These are phyloP conservation scores for Fusarium pseudoanthophilum DNA, from an alignment of 2,329 filamentous ascomycete species.

Conservation along the genomic window DNA sequence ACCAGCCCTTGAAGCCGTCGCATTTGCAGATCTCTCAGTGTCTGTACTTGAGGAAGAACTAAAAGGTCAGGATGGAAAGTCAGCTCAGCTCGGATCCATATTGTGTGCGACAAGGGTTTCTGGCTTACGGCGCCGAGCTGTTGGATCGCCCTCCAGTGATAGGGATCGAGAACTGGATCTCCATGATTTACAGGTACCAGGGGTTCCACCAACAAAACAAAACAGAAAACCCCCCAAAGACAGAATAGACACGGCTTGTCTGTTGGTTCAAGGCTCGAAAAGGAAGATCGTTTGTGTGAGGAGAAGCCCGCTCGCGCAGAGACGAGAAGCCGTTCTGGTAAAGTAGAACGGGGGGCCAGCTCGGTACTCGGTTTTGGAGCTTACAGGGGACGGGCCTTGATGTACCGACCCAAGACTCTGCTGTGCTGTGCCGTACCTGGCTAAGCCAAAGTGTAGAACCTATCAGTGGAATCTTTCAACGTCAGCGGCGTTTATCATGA, in stretches of 20 bases:
- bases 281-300: conserved; percentile 14
- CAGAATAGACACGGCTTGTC: neutral
- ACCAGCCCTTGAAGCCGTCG: conserved; percentile 39
- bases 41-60: conserved; percentile 34
- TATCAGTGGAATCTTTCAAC: conserved; percentile 4
- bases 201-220: conserved; percentile 14
- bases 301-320: conserved; percentile 25
- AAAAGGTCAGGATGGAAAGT: neutral
- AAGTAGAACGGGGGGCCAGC: conserved; percentile 13
- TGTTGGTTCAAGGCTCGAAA: conserved; percentile 6
- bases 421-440: conserved; percentile 13
- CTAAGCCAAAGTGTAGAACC: neutral
- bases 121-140: conserved; percentile 41
- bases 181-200: conserved; percentile 43
- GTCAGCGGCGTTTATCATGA: conserved; percentile 32
- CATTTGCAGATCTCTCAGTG: conserved; percentile 29
- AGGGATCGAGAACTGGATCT: conserved; percentile 53
- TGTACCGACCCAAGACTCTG: neutral
- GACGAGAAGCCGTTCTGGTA: conserved; percentile 27
- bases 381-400: conserved; percentile 10
- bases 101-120: conserved; percentile 21
- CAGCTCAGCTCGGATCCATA: conserved; percentile 12
- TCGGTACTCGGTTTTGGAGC: conserved; percentile 26
- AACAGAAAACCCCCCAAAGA: neutral
- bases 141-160: conserved; percentile 38